These are phyloP conservation scores for Coelastrella sp. DNA, from an alignment of 139 green algal genomes.

Conservation along the genomic window DNA sequence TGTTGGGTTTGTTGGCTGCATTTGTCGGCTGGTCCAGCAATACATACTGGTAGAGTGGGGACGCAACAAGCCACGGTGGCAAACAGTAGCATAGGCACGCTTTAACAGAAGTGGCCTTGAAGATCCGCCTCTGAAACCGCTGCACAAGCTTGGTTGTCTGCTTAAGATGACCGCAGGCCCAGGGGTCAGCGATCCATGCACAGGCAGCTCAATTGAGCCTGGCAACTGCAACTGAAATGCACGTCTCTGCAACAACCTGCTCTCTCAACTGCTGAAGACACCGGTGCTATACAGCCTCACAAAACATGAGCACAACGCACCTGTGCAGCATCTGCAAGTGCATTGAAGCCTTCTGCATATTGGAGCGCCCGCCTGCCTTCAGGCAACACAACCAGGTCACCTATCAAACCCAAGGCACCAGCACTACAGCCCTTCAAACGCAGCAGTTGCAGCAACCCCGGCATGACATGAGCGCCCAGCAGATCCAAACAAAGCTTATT, in stretches of 20 bases:
- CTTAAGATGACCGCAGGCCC: too few relatives aligned
- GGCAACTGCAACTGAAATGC: too few relatives aligned
- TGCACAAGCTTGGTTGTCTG: too few relatives aligned
- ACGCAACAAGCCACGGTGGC: too few relatives aligned
- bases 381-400: background rate
- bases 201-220: too few relatives aligned
- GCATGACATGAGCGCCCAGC: constrained; percentile 5
- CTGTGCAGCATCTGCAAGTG: constrained; percentile 4
- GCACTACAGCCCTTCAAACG: constrained; percentile 5
- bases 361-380: constrained; percentile 27
- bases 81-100: too few relatives aligned
- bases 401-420: background rate
- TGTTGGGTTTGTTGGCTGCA: background rate
- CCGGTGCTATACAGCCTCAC: background rate
- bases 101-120: too few relatives aligned
- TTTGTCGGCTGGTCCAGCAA: background rate
- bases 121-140: too few relatives aligned
- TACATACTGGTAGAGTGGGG: too few relatives aligned
- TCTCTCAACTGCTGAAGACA: background rate
- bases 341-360: constrained; percentile 7
- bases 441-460: constrained; percentile 25
- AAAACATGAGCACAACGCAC: background rate
- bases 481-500: constrained; percentile 4
- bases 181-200: too few relatives aligned
- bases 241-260: background rate